Evolutionary conservation across 352 stramenopile genomes (phyloP).

Genomic region (Phytophthora foliorum): DNA sequence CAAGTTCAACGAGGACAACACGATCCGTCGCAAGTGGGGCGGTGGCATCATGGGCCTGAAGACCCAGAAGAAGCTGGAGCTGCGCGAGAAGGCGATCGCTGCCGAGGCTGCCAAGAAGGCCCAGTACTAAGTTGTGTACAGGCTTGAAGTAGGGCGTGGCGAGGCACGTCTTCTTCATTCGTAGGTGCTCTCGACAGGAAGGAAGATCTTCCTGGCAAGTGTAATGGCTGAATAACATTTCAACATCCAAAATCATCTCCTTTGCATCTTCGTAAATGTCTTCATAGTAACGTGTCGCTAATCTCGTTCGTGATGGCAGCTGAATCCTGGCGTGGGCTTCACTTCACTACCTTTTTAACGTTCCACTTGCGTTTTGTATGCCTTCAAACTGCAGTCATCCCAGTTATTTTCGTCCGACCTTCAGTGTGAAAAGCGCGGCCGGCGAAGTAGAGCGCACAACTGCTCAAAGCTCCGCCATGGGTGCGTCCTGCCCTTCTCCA

Average conservation of each 20-base stretch:
- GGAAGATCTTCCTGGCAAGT: slow-evolving; percentile 25
- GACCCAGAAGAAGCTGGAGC: slow-evolving; percentile 99
- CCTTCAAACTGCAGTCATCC: slow-evolving; percentile 13
- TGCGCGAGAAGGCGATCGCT: slow-evolving; percentile 97
- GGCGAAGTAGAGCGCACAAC: no score
- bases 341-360: slow-evolving; percentile 14
- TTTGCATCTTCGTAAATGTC: no score
- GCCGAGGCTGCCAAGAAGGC: slow-evolving; percentile 99
- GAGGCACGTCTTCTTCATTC: slow-evolving; percentile 28
- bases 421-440: slow-evolving; percentile 22
- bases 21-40: slow-evolving; percentile 97
- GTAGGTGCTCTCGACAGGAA: slow-evolving; percentile 42
- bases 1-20: slow-evolving; percentile 98
- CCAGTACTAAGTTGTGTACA: slow-evolving; percentile 87
- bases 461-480: slow-evolving; percentile 7
- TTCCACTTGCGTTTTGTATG: slow-evolving; percentile 31
- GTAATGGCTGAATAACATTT: slow-evolving; percentile 59
- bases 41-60: slow-evolving; percentile 99
- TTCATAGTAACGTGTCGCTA: no score
- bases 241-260: slow-evolving; percentile 28
- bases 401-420: slow-evolving; percentile 40
- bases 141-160: slow-evolving; percentile 15
- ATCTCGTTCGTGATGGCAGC: no score
- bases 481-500: slow-evolving; percentile 17
- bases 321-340: slow-evolving; percentile 21